Percentiles rank a stretch among this genome's conserved stretches.
Evolutionary conservation across 2,329 filamentous ascomycete genomes (phyloP).

Genomic region (Aureobasidium sp.): DNA sequence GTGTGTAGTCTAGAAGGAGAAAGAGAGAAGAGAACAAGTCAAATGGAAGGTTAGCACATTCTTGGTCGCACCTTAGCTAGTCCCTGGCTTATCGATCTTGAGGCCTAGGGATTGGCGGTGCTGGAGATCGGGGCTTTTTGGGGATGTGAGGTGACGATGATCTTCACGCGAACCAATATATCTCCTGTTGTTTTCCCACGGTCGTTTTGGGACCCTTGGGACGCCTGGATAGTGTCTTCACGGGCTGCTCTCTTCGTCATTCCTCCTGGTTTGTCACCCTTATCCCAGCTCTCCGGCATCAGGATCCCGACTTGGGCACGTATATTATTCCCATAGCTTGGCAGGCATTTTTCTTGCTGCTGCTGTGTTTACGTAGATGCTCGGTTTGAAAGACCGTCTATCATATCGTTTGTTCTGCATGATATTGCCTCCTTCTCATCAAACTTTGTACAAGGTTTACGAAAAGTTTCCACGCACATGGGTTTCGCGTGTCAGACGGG

Average conservation of each 20-base stretch:
- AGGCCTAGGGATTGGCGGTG: not conserved
- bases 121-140: not conserved
- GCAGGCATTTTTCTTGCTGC: not conserved
- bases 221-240: not conserved
- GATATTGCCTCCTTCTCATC: not conserved
- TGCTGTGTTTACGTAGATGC: too few species aligned
- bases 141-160: not conserved
- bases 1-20: not conserved
- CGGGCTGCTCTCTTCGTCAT: not conserved
- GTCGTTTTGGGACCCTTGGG: not conserved
- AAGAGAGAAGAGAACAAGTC: not conserved
- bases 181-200: not conserved
- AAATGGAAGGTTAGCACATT: not conserved
- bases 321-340: not conserved
- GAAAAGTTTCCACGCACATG: not conserved
- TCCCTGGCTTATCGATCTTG: not conserved
- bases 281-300: not conserved
- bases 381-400: too few species aligned
- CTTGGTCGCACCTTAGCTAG: too few species aligned
- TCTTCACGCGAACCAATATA: not conserved
- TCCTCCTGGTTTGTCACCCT: not conserved
- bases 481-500: not conserved
- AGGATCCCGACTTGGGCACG: not conserved
- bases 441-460: slow-evolving; percentile 1
- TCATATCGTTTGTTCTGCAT: too few species aligned